Base-by-base conservation (phyloP, 2,329 filamentous ascomycete genomes). In the Fusarium subtropicale region DNA sequence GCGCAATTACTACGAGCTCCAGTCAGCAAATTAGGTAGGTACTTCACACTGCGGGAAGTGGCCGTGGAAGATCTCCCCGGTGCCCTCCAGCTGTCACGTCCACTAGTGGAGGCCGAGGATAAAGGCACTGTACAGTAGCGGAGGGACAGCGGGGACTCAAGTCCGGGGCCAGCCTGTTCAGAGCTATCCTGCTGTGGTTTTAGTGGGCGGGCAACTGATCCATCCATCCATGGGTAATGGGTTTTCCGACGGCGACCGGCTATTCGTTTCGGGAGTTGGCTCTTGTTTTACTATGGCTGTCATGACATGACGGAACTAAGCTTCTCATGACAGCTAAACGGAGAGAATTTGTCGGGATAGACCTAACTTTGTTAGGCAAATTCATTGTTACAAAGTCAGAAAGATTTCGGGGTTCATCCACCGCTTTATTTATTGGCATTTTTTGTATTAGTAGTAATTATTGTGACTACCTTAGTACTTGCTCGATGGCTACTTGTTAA, bases 251-350 rank as follows among this genome's bases (percentile, higher is more conserved):
- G 44, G 18, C 41, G 34, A 22, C 64, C 71, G 72, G 72, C 72
- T 74, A 63, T 71, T 74, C 56, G 58, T 70, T 69, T 71, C 70
- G 72, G 72, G 71, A 74, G 65, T 74, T 74, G 54, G 45, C 54
- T 60, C 16, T 11, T 42, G 15, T 18, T 24, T 18, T 18, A 18
- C n/a, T 39, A 20, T 20, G 24, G 39, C 22, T 63, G 58, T 68
- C 66, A 64, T 69, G 62, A 64, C 65, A 66, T 61, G 71, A 61
- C 46, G 56, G 70, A 60, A 36, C 38, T 38, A 26, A 18, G 26
- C 61, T 60, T 44, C 47, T 65, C 61, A 65, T 65, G 56, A 69
- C 56, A 42, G 28, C 36, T 46, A 50, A 24, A 51, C 36, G 34
- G 24, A 31, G 24, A 20, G 12, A 9, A 34, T 42, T 30, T 57